Percentiles rank a stretch among this genome's conserved stretches.
Evolutionary conservation across 2,329 filamentous ascomycete species (phyloP).

Genomic region (Aspergillus viridinutans): DNA sequence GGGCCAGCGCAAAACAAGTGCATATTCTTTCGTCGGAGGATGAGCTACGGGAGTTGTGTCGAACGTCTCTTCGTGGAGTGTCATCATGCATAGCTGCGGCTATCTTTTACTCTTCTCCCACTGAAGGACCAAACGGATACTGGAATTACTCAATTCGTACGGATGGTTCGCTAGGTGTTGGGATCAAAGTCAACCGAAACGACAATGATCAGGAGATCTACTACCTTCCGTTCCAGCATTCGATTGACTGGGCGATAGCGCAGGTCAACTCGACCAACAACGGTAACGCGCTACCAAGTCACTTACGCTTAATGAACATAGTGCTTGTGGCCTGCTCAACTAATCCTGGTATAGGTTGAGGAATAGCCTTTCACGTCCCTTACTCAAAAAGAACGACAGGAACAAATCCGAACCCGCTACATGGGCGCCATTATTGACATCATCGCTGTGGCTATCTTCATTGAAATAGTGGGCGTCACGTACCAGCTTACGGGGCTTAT

Average conservation of each 20-base stretch:
- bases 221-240: conserved; percentile 71
- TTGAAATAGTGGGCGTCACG: conserved; percentile 73
- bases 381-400: conserved; percentile 63
- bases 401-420: conserved; percentile 64
- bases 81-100: conserved; percentile 70
- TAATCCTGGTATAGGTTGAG: conserved; percentile 27
- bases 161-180: conserved; percentile 65
- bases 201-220: conserved; percentile 76
- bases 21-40: conserved; percentile 51
- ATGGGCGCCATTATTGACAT: conserved; percentile 71
- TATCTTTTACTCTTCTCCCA: conserved; percentile 71
- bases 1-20: conserved; percentile 44
- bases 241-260: conserved; percentile 71
- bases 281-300: conserved; percentile 38
- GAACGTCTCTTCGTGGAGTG: conserved; percentile 61
- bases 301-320: conserved; percentile 12
- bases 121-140: conserved; percentile 58
- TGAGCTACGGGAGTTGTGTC: conserved; percentile 61
- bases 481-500: conserved; percentile 86
- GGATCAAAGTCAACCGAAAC: conserved; percentile 60
- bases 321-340: conserved; percentile 5
- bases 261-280: conserved; percentile 45
- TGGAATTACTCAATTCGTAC: conserved; percentile 87
- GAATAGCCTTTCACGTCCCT: conserved; percentile 74
- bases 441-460: conserved; percentile 72